These are phyloP conservation scores for Oryza officinalis DNA, from an alignment of 176 grass and related monocot genomes.

Conservation along the genomic window DNA sequence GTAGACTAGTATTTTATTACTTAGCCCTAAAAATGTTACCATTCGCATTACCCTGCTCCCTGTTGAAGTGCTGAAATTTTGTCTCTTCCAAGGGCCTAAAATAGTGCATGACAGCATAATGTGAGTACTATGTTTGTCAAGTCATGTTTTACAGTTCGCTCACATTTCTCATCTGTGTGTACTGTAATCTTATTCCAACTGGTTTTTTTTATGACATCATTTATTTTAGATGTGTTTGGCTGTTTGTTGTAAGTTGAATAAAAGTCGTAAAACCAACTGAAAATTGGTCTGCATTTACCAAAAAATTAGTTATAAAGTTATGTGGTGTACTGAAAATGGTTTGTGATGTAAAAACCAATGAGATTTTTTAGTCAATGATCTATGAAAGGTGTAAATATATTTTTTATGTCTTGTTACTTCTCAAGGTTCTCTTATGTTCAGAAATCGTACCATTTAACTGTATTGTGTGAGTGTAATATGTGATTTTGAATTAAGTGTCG, in stretches of 20 bases:
- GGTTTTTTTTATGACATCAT: background rate
- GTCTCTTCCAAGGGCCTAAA: background rate
- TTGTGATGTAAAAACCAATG: background rate
- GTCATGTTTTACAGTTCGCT: background rate
- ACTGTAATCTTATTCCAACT: background rate
- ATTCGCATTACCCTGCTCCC: background rate
- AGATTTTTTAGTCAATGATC: background rate
- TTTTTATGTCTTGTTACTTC: background rate
- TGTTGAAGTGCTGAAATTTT: background rate
- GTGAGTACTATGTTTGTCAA: background rate
- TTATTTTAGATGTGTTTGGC: background rate
- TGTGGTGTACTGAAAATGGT: background rate
- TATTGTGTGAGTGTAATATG: background rate
- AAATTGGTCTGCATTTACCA: background rate
- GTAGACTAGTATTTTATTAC: slow-evolving; percentile 11
- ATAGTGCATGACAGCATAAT: slow-evolving; percentile 6
- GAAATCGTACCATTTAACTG: background rate
- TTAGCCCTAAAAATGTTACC: background rate
- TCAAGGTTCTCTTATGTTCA: background rate
- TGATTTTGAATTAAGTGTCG: background rate
- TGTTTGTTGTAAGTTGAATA: background rate
- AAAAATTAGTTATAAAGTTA: background rate
- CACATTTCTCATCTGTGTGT: background rate
- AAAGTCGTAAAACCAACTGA: background rate
- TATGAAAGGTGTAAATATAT: background rate